Conservation (phyloP, 2,329 filamentous ascomycete species). For the Pseudonectria foliicola region DNA sequence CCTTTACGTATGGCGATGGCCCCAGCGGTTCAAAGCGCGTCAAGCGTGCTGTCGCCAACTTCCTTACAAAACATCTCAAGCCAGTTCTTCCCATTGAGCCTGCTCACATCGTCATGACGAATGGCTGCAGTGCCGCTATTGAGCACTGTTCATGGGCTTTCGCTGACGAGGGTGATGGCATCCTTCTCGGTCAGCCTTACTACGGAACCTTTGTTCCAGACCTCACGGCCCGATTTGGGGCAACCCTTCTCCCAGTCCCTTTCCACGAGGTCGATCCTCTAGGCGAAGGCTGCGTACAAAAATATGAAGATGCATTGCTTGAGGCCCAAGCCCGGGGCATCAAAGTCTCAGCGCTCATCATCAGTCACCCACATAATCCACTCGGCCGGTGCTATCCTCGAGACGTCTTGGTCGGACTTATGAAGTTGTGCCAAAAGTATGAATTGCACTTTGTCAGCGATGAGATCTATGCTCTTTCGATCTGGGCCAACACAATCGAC, state of each 20-base stretch:
- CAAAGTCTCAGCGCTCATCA: constrained; percentile 39
- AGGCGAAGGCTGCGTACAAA: constrained; percentile 29
- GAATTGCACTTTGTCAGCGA: constrained; percentile 45
- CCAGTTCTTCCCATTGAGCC: constrained; percentile 22
- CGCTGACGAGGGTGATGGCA: constrained; percentile 31
- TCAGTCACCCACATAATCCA: constrained; percentile 46
- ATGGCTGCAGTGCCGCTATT: constrained; percentile 34
- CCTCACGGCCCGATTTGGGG: constrained; percentile 33
- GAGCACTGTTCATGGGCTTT: constrained; percentile 34
- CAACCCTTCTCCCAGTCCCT: constrained; percentile 34
- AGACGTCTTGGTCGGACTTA: constrained; percentile 30
- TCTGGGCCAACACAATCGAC: constrained; percentile 35
- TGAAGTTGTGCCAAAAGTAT: constrained; percentile 41
- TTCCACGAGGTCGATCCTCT: constrained; percentile 40
- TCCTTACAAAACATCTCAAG: constrained; percentile 29
- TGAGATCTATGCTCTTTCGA: constrained; percentile 44
- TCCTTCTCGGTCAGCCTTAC: constrained; percentile 36
- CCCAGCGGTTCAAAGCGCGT: constrained; percentile 29
- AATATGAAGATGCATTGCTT: constrained; percentile 39
- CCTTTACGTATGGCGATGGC: constrained; percentile 37
- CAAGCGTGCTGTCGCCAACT: constrained; percentile 25
- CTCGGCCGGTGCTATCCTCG: constrained; percentile 41
- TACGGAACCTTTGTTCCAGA: constrained; percentile 44
- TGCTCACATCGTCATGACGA: constrained; percentile 29
- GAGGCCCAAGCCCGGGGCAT: constrained; percentile 31